Evolutionary conservation across 108 stramenopile species (phyloP).

Genomic region (Cyclotella cryptica): DNA sequence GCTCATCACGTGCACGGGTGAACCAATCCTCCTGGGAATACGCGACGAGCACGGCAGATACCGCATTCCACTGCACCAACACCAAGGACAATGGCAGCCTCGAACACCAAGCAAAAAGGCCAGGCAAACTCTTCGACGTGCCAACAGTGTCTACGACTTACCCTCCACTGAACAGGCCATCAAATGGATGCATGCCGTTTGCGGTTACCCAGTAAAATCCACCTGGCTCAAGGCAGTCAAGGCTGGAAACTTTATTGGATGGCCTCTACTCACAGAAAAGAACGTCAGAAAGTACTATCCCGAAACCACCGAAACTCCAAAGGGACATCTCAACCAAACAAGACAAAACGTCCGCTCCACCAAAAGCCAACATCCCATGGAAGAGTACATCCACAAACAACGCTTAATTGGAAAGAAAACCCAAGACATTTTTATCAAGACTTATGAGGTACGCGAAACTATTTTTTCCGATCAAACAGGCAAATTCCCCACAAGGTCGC

Average conservation of each 20-base stretch:
- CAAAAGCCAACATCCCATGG: background rate
- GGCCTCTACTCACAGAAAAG: background rate
- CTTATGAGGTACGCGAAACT: background rate
- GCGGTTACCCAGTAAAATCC: background rate
- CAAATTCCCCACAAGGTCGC: background rate
- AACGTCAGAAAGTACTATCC: background rate
- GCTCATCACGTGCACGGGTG: background rate
- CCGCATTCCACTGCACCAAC: background rate
- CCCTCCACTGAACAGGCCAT: too few species aligned
- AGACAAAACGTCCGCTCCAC: background rate
- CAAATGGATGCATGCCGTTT: too few species aligned
- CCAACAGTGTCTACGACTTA: too few species aligned
- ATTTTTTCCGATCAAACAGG: conserved; percentile 1
- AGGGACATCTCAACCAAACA: background rate
- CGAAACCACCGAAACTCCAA: conserved; percentile 3
- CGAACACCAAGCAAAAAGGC: background rate
- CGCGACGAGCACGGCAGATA: background rate
- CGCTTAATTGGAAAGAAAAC: background rate
- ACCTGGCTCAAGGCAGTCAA: background rate
- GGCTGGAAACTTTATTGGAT: background rate
- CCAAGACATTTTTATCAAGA: background rate
- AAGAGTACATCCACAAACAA: background rate
- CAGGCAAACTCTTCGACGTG: background rate
- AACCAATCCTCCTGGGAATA: background rate
- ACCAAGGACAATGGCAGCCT: conserved; percentile 7